These are phyloP conservation scores for Fusarium sublunatum DNA, from an alignment of 2,329 filamentous ascomycete species.

Conservation along the genomic window DNA sequence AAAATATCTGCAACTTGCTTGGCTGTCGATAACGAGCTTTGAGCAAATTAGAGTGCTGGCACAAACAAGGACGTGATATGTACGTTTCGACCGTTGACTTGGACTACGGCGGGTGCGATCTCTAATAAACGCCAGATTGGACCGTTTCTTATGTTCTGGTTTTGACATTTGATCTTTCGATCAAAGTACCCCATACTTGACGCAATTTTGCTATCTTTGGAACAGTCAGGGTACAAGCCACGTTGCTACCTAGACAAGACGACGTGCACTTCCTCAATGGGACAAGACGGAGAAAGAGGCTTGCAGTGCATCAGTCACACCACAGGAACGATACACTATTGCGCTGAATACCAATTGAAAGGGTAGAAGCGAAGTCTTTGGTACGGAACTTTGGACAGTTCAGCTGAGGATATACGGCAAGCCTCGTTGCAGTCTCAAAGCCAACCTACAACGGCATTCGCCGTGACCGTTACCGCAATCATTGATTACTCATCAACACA, in stretches of 20 bases:
- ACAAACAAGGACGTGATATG: constrained; percentile 34
- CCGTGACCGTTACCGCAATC: constrained; percentile 27
- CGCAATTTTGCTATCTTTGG: constrained; percentile 37
- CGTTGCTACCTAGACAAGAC: constrained; percentile 37
- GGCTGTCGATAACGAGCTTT: constrained; percentile 17
- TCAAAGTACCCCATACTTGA: constrained; percentile 34
- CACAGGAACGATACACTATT: constrained; percentile 34
- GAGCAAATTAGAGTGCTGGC: constrained; percentile 18
- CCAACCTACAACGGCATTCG: constrained; percentile 27
- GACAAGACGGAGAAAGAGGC: constrained; percentile 36
- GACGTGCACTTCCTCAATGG: constrained; percentile 39
- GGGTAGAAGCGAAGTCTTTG: constrained; percentile 21
- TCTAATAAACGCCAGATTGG: constrained; percentile 44
- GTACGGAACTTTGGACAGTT: constrained; percentile 10
- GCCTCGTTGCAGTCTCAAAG: constrained; percentile 1
- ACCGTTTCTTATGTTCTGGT: constrained; percentile 30
- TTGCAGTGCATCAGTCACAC: constrained; percentile 41
- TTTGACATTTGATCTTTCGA: constrained; percentile 33
- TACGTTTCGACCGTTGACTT: constrained; percentile 27
- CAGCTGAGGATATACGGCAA: not conserved
- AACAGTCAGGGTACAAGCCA: constrained; percentile 37
- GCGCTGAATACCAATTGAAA: constrained; percentile 18
- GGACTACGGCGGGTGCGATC: constrained; percentile 33
- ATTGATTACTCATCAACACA: constrained; percentile 29
- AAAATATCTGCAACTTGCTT: constrained; percentile 28